A percentile compares a stretch with the other conserved stretches of the same genome.
These are phyloP conservation scores for Raddia distichophylla DNA, from an alignment of 176 grass and related monocot genomes.

Conservation along the genomic window DNA sequence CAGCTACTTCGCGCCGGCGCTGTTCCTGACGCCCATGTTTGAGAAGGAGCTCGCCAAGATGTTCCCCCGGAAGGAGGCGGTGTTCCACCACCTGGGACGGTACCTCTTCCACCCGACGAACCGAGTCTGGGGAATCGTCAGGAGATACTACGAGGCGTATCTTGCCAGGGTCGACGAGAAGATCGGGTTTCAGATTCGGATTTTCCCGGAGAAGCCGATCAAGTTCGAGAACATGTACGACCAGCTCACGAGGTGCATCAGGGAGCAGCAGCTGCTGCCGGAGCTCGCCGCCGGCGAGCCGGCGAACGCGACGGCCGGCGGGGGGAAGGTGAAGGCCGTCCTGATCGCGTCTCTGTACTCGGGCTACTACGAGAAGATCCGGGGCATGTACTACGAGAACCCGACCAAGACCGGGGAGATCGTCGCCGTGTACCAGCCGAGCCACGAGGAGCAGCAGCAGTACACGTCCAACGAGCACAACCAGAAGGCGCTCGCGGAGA, in stretches of 20 bases:
- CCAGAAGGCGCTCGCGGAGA: constrained; percentile 85
- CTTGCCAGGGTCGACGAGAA: constrained; percentile 72
- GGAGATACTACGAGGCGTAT: constrained; percentile 74
- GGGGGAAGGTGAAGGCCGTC: constrained; percentile 65
- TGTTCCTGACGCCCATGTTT: constrained; percentile 71
- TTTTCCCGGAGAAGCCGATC: constrained; percentile 65
- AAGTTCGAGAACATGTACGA: constrained; percentile 85
- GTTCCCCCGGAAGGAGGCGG: constrained; percentile 65
- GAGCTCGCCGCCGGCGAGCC: constrained; percentile 46
- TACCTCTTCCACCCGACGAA: constrained; percentile 79
- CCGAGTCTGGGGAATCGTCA: constrained; percentile 67
- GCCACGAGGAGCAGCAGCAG: constrained; percentile 91
- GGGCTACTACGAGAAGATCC: constrained; percentile 84
- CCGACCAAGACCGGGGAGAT: constrained; percentile 65
- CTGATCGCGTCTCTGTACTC: constrained; percentile 76
- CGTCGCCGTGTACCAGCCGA: constrained; percentile 85
- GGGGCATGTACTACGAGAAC: constrained; percentile 78
- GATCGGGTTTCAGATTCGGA: constrained; percentile 79
- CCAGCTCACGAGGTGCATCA: constrained; percentile 67
- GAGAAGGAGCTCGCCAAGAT: constrained; percentile 56
- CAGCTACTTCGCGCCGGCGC: constrained; percentile 81
- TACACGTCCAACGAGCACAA: constrained; percentile 84
- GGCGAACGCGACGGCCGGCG: not conserved
- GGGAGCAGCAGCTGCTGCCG: constrained; percentile 64
- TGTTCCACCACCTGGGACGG: constrained; percentile 80